phyloP scores from a whole-genome alignment of 2,329 filamentous ascomycete species.

The Hymenoscyphus linearis region DNA sequence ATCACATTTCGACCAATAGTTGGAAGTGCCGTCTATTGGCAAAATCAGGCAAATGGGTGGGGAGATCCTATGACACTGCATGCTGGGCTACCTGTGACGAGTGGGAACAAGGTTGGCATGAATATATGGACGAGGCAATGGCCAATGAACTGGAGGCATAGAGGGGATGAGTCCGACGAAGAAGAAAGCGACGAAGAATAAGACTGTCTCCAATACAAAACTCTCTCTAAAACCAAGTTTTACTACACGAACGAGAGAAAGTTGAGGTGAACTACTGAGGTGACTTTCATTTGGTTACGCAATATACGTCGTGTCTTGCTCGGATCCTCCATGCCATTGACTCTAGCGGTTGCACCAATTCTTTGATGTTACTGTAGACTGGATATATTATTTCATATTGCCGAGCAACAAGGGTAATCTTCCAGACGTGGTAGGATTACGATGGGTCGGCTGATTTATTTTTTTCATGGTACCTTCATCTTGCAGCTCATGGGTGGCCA shows the following conservation, averaged over 20 bases:
- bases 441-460: neutral
- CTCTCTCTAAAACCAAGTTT: neutral
- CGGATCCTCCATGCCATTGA: neutral
- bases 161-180: constrained; percentile 3
- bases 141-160: constrained; percentile 13
- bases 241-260: neutral
- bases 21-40: constrained; percentile 56
- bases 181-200: neutral
- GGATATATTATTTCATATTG: neutral
- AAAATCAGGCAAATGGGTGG: constrained; percentile 48
- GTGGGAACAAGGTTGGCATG: constrained; percentile 52
- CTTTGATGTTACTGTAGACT: neutral
- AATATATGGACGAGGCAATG: constrained; percentile 46
- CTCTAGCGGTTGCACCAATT: neutral
- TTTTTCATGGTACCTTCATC: neutral
- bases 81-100: constrained; percentile 51
- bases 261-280: neutral
- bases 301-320: neutral
- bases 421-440: neutral
- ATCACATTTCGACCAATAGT: constrained; percentile 51
- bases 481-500: neutral
- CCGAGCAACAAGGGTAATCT: neutral
- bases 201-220: neutral
- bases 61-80: constrained; percentile 53
- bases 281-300: neutral